A percentile compares a stretch with the other conserved stretches of the same genome.
Conservation (phyloP, 345 rosid genomes). For the Psidium friedrichsthalianum region DNA sequence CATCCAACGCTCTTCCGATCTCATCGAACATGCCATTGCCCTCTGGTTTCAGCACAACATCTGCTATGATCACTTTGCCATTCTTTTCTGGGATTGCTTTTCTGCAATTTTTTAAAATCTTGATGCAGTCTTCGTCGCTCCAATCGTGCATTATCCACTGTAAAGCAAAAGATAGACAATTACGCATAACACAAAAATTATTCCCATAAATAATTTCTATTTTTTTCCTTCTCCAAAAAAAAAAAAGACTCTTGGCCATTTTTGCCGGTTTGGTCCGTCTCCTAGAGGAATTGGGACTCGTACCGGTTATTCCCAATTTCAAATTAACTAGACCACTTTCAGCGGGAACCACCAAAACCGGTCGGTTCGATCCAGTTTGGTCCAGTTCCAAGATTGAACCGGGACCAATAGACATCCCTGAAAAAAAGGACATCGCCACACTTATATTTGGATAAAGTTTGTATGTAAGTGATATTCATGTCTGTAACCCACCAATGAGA, state of each 20-base stretch:
- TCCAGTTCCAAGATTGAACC: too few species aligned
- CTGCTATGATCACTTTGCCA: constrained; percentile 8
- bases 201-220: background rate
- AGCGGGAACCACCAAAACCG: accelerated
- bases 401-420: too few species aligned
- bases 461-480: too few species aligned
- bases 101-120: constrained; percentile 8
- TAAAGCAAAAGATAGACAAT: background rate
- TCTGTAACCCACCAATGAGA: too few species aligned
- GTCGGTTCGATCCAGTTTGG: background rate
- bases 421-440: too few species aligned
- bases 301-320: too few species aligned
- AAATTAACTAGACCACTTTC: too few species aligned
- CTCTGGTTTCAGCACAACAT: constrained; percentile 1
- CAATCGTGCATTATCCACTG: constrained; percentile 16
- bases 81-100: background rate
- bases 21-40: background rate
- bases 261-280: background rate
- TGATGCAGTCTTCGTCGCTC: constrained; percentile 10
- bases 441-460: too few species aligned
- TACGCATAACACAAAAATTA: background rate
- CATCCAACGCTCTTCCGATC: background rate
- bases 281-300: too few species aligned
- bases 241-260: background rate
- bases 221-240: background rate